Base-by-base conservation (phyloP, 768 basidiomycete genomes). In the Gloeophyllum trabeum region DNA sequence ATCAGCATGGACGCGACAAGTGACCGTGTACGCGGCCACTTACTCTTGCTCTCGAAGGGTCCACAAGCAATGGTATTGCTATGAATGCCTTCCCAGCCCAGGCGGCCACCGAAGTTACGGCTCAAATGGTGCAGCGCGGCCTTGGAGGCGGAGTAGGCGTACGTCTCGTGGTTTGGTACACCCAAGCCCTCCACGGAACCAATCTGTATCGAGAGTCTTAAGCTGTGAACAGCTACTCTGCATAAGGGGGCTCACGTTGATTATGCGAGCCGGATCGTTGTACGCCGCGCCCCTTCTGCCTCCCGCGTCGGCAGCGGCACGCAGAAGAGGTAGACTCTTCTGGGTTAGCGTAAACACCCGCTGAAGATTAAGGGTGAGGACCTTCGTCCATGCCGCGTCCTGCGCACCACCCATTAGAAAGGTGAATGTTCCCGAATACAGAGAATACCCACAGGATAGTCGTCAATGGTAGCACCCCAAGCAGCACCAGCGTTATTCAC, bases 401-500 rank as follows among this genome's bases (percentile, higher is more conserved):
- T 76, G 44, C 25, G 34, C 45, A 48, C 45, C 43, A 54, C 34
- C 26, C 43, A 51, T 40, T 43, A 20, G 3, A 46, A 32, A 5
- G 16, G 45, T 35, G 14, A 43, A 18, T 39, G 20, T 30, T 10
- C 40, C 41, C 32, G 14, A 32, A 21, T 39, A 47, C 7, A 46
- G 20, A 18, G 24, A 4, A 26, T 20, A 48, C 58, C 43, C 43
- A 74, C 74, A 10, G 67, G 64, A 49, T 70, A 67, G 16, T 69
- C 62, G 41, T 70, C 67, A 34, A 74, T 56, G 12, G 60, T 45
- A 6, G 63, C 67, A 18, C 65, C 69, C 75, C 76, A 75, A 14
- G 68, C 64, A n/a, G 73, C 65, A 5, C 79, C 79, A 5, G 75
- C 75, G 45, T 81, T 81, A 57, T 82, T 81, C 43, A 82, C 71